Base-by-base conservation (phyloP, 148 eudicot genomes). In the Vaccinium macrocarpon region DNA sequence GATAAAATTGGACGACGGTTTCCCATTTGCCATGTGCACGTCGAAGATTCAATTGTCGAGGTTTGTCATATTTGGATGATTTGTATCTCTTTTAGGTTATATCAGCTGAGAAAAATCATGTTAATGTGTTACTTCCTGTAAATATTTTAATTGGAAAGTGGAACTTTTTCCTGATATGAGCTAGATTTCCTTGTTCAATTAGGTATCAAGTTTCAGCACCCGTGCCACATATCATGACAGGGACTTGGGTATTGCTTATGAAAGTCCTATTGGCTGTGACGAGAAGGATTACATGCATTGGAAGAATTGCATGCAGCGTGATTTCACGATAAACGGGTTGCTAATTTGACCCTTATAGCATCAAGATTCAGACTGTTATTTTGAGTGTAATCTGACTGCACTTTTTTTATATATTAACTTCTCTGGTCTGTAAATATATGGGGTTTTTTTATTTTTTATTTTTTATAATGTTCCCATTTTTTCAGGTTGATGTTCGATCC, bases 251-350 rank as follows among this genome's bases (percentile, higher is more conserved):
- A 78, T 62, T 81, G 68, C 85, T 86, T 83, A 56, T 25, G 88
- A 86, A 84, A 86, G 66, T 73, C 90, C 93, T 46, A 56, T 52
- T 78, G 84, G 56, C 76, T 91, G 91, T 82, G 90, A 89, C 74
- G 90, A 93, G 83, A 86, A 87, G 84, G 98, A 95, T 85, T 90
- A 90, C 64, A 78, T 86, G 82, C 97, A 98, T 83, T 96, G 97
- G 98, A 92, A 87, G 84, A 91, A 96, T 85, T 93, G 98, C 89
- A 76, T 94, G 89, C 88, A 87, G 59, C 85, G 99, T 49, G 99
- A 96, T 89, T 93, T 96, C 82, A 96, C 99, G 87, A 92, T 96
- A 88, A 96, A 96, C 85, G 98, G 99, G 99, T 96, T 83, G 80
- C 85, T 77, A 74, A 84, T 90, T 80, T 82, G 86, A 89, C 86